Base-by-base conservation (phyloP, 2,329 filamentous ascomycete genomes). In the Alternaria gansuensis region DNA sequence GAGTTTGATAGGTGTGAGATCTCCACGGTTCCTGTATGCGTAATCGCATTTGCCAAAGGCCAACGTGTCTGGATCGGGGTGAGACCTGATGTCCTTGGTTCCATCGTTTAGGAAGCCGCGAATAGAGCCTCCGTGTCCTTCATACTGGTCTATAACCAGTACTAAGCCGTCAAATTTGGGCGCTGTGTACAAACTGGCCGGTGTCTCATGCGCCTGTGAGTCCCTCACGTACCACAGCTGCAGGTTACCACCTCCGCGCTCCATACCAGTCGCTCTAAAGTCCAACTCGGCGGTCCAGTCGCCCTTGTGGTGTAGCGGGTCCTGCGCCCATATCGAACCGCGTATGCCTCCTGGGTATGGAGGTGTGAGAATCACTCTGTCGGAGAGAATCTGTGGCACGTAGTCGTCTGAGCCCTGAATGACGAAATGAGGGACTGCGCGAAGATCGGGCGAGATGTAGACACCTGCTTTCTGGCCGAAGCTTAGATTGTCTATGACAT, bases 41-140 rank as follows among this genome's bases (percentile, higher is more conserved):
- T 95, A 95, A 71, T 89, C 86, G 82, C 95, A 99, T 79, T 97
- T 92, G 13, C 93, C 95, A 76, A 99, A 99, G 14, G 94, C 91
- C 51, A 97, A 84, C 68, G 86, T 88, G 79, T 97, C 93, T 14
- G 97, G 87, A 70, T 87, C 89, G 66, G 87, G 84, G 68, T 93
- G 90, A 56, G 84, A 83, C 72, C 88, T 88, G 82, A 89, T 97
- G 77, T 96, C 91, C 66, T 85, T 88, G 36, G 82, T 86, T 48
- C 93, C 94, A 77, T 98, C 95, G 80, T 98, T 99, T 66, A 99
- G 81, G 82, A 98, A 99, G 17, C 91, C 95, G 59, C 95, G 87
- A 64, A 99, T 84, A 79, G 90, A 93, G 66, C 95, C 95, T 51
- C 88, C 88, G 57, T 82, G 82, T 66, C 92, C 90, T 54, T 91